Conservation (phyloP, 2,329 filamentous ascomycete species). For the Colletotrichum melonis region DNA sequence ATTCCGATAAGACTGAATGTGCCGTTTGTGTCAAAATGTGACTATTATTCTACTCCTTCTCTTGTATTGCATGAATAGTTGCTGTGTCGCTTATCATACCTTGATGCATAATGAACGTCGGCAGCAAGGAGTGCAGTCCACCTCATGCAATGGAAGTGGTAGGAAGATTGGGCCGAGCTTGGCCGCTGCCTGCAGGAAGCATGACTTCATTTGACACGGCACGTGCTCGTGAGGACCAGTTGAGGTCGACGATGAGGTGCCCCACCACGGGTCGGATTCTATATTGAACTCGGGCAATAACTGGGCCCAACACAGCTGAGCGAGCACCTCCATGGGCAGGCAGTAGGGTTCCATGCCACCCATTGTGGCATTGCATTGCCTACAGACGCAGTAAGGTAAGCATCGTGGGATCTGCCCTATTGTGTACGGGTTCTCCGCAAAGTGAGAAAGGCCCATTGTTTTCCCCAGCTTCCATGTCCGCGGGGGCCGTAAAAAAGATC, state of each 20-base stretch:
- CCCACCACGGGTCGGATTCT: neutral
- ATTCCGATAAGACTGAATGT: neutral
- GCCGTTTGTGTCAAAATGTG: neutral
- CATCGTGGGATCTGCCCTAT: too few relatives aligned
- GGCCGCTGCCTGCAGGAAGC: constrained; percentile 6
- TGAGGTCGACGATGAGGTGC: neutral
- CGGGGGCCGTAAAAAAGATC: neutral
- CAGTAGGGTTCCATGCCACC: neutral
- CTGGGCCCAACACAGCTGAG: constrained; percentile 8
- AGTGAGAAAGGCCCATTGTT: constrained; percentile 9
- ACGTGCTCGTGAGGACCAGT: constrained; percentile 11
- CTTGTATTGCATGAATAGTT: neutral
- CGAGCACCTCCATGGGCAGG: neutral
- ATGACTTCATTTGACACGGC: constrained; percentile 28
- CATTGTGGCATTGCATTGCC: neutral
- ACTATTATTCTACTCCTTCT: neutral
- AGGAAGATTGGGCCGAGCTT: constrained; percentile 3
- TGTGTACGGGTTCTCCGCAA: neutral
- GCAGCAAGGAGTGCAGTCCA: neutral
- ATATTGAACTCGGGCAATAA: constrained; percentile 15
- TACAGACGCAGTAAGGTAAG: neutral
- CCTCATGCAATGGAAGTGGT: neutral
- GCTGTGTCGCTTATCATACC: neutral
- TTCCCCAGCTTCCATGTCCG: constrained; percentile 2
- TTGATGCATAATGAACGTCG: neutral